Conservation (phyloP, 73 alveolate species). For the Paramecium primaurelia region DNA sequence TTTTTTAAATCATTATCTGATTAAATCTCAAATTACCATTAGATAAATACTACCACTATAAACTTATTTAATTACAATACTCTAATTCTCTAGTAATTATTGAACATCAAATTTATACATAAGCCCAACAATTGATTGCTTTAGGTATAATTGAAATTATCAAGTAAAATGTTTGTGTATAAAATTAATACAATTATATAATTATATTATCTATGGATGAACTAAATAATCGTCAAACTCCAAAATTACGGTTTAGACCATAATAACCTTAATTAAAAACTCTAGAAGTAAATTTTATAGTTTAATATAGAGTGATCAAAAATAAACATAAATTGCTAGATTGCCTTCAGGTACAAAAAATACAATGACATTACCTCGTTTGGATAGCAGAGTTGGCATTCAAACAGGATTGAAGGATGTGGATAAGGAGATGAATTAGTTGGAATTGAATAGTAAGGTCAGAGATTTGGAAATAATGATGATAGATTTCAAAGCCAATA, state of each 20-base stretch:
- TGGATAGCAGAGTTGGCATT: background rate
- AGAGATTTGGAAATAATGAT: conserved; percentile 37
- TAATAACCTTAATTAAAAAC: background rate
- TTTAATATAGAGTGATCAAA: background rate
- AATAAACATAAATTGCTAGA: background rate
- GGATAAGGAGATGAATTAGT: conserved; percentile 8
- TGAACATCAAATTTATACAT: too few relatives aligned
- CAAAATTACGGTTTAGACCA: background rate
- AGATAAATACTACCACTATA: too few relatives aligned
- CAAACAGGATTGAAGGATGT: background rate
- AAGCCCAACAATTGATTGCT: conserved; percentile 9
- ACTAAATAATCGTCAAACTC: background rate
- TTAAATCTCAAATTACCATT: too few relatives aligned
- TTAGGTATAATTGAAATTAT: conserved; percentile 48
- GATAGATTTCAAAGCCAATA: conserved; percentile 41
- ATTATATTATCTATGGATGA: background rate
- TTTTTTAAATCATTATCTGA: too few relatives aligned
- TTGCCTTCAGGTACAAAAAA: background rate
- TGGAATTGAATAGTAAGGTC: background rate
- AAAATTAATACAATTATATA: conserved; percentile 37
- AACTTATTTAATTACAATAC: too few relatives aligned
- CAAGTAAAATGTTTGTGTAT: conserved; percentile 50
- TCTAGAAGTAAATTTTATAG: background rate
- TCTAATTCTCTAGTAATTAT: too few relatives aligned
- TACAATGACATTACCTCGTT: background rate